Evolutionary conservation across 352 stramenopile genomes (phyloP), one percentile per base, ranked within the genome.

Genomic region (Blastocystis hominis): DNA sequence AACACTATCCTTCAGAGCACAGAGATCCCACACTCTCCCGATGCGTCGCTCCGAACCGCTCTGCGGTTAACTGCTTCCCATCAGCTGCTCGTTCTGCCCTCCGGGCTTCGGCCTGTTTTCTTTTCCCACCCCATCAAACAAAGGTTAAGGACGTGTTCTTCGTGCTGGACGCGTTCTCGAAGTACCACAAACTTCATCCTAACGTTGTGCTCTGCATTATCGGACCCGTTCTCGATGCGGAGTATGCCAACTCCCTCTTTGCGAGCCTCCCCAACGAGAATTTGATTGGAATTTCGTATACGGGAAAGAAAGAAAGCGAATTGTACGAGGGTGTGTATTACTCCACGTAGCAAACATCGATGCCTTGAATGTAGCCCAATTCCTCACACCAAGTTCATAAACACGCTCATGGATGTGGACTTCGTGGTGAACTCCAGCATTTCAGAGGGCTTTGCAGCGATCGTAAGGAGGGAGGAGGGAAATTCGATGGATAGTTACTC

Each of bases 351-450:
- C 7, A 30, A 6, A 30, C 30, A 61, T 34, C 2, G 6, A 61
- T 30, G 24, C 0, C 2, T 78, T 10, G 77, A 10, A 2, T 34
- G 20, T 87, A 78, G 77, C 40, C 61, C 77, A 9, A 62, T 87
- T 46, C 66, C 77, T 9, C 77, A 87, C 50, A 47, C 62, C 13
- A 30, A 38, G 10, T 87, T 87, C 55, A 44, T 87, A 53, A 53
- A 87, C n/a, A 44, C 42, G 34, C 50, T 87, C 20, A 30, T 78
- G 46, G 77, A 87, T 64, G 77, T 78, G 0, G 77, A 87, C 55
- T 3, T 87, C 13, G 62, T 75, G 0, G 17, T 87, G 2, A 87
- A 87, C 66, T 66, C 77, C 3, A 78, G 62, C 44, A 15, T 78
- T 24, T 87, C 77, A 1, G 77, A 87, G 34, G 77, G 77, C 38